Conservation (phyloP, 1,284 basidiomycete genomes). For the Ustilago loliicola region DNA sequence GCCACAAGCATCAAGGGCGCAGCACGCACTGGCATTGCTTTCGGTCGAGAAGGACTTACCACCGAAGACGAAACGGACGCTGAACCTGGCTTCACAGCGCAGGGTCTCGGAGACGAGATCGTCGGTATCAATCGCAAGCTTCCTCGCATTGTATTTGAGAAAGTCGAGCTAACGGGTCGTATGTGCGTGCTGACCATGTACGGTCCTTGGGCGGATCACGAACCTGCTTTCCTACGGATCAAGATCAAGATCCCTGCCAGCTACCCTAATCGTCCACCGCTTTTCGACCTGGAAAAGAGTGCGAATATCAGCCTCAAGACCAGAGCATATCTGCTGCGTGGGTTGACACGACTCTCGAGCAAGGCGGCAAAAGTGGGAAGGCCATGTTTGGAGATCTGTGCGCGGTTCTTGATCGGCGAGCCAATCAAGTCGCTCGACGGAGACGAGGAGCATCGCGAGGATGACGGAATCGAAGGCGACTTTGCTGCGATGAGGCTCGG, state of each 20-base stretch:
- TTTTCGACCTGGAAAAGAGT: conserved; percentile 65
- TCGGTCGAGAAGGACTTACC: conserved; percentile 24
- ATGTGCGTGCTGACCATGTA: conserved; percentile 61
- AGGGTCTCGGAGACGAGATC: conserved; percentile 58
- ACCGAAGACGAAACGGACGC: conserved; percentile 45
- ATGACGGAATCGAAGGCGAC: conserved; percentile 19
- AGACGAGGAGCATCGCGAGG: conserved; percentile 14
- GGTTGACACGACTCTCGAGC: conserved; percentile 40
- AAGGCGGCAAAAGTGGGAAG: conserved; percentile 28
- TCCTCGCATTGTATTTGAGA: conserved; percentile 58
- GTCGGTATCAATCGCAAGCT: conserved; percentile 57
- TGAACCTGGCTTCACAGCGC: conserved; percentile 35
- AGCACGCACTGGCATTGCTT: conserved; percentile 13
- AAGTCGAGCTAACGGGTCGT: conserved; percentile 61
- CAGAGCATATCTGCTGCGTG: conserved; percentile 60
- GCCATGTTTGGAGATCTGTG: conserved; percentile 56
- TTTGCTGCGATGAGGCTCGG: conserved; percentile 17
- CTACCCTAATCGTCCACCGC: conserved; percentile 60
- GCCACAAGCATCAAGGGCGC: conserved; percentile 16
- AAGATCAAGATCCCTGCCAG: conserved; percentile 56
- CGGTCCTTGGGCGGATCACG: conserved; percentile 65
- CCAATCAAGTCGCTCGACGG: conserved; percentile 51
- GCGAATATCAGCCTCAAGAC: conserved; percentile 62
- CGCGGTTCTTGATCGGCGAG: conserved; percentile 60
- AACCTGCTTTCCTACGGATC: conserved; percentile 63